phyloP scores from a whole-genome alignment of 768 basidiomycete genomes.

The Agrocybe pediades region DNA sequence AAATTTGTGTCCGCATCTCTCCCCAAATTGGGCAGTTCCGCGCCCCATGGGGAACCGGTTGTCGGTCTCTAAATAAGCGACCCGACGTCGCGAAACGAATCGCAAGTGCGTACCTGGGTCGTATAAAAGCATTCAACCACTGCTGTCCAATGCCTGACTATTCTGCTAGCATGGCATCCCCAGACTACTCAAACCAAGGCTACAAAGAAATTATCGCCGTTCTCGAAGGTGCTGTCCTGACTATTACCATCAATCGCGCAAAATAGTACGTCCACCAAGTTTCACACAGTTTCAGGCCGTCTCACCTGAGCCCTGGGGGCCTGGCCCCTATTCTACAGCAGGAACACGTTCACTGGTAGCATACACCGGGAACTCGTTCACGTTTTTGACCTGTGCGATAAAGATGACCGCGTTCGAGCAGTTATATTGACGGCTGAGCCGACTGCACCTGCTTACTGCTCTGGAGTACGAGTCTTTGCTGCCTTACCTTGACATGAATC shows the following conservation, averaged over 20 bases:
- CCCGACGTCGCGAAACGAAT: no score
- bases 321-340: slow-evolving; percentile 26
- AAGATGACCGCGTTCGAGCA: slow-evolving; percentile 53
- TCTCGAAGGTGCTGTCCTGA: slow-evolving; percentile 44
- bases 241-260: slow-evolving; percentile 48
- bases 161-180: slow-evolving; percentile 26
- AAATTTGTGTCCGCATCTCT: neutral
- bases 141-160: no score
- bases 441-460: slow-evolving; percentile 52
- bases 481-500: neutral
- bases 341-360: slow-evolving; percentile 42
- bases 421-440: slow-evolving; percentile 55
- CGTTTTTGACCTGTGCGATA: slow-evolving; percentile 47
- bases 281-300: neutral
- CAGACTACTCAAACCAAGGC: slow-evolving; percentile 35
- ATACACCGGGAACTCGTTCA: slow-evolving; percentile 40
- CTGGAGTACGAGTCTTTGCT: slow-evolving; percentile 38
- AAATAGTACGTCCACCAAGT: slow-evolving; percentile 38
- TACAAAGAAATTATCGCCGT: slow-evolving; percentile 45
- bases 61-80: neutral
- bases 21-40: no score
- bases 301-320: neutral
- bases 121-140: no score
- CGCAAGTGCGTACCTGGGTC: no score
- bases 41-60: neutral